Conservation (phyloP, 768 basidiomycete species). For the Russula sp. region DNA sequence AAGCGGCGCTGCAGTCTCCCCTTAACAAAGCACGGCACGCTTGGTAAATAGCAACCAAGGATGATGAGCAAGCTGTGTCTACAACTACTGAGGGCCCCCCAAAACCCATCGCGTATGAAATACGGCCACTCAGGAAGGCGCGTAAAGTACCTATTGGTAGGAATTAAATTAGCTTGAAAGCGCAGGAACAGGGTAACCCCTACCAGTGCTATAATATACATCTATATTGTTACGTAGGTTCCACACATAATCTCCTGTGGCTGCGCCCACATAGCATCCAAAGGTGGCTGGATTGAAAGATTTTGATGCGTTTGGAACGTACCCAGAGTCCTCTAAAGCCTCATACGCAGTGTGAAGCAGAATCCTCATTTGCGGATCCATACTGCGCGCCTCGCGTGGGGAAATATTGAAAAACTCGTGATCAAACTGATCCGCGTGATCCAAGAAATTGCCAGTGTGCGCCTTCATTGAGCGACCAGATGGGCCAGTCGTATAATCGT, state of each 20-base stretch:
- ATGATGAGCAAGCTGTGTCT: constrained; percentile 76
- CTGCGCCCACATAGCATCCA: constrained; percentile 66
- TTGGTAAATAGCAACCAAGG: constrained; percentile 63
- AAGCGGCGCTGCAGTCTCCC: constrained; percentile 61
- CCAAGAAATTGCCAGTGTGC: constrained; percentile 62
- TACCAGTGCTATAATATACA: constrained; percentile 69
- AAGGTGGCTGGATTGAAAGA: constrained; percentile 53
- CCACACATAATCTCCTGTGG: constrained; percentile 66
- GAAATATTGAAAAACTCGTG: constrained; percentile 69
- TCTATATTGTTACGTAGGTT: constrained; percentile 62
- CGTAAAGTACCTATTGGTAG: constrained; percentile 55
- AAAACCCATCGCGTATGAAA: constrained; percentile 65
- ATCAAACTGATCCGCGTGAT: constrained; percentile 58
- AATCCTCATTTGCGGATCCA: constrained; percentile 75
- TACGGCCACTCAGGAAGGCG: constrained; percentile 67
- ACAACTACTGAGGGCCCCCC: constrained; percentile 69
- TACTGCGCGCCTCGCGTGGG: constrained; percentile 68
- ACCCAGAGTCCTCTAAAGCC: constrained; percentile 69
- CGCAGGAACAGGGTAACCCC: constrained; percentile 14
- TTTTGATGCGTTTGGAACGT: constrained; percentile 56
- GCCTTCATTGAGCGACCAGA: constrained; percentile 48
- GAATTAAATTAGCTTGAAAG: background rate
- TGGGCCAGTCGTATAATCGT: constrained; percentile 38
- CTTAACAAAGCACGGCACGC: constrained; percentile 62
- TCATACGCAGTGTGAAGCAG: constrained; percentile 64